Percentiles rank a stretch among this genome's conserved stretches.
Conservation (phyloP, 768 basidiomycete genomes). For the Suillus alpinus region DNA sequence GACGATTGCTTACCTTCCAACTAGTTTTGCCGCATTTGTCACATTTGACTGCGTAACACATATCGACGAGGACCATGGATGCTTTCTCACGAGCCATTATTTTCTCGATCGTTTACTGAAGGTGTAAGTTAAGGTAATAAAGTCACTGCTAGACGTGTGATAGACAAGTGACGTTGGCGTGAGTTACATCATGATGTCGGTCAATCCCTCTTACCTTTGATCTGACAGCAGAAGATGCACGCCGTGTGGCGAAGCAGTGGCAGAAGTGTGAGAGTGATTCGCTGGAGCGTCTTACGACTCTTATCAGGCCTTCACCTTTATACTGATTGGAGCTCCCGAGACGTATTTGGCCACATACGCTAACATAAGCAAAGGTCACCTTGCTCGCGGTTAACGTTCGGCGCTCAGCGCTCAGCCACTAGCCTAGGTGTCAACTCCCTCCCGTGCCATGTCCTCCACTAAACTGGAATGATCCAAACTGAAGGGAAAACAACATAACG, state of each 20-base stretch:
- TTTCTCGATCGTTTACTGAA: conserved; percentile 10
- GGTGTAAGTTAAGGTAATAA: conserved; percentile 33
- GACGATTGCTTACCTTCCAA: conserved; percentile 55
- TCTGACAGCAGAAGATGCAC: background rate
- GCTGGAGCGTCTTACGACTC: background rate
- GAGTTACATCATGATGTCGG: conserved; percentile 2
- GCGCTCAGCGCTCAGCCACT: background rate
- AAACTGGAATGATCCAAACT: background rate
- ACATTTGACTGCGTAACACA: conserved; percentile 59
- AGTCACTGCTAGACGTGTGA: conserved; percentile 14
- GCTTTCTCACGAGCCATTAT: conserved; percentile 21
- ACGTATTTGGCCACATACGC: background rate
- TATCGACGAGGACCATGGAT: conserved; percentile 41
- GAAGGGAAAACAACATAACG: background rate
- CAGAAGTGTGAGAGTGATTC: conserved; percentile 4
- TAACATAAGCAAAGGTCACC: background rate
- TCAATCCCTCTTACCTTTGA: background rate
- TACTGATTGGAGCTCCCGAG: background rate
- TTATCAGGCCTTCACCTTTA: background rate
- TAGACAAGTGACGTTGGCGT: background rate
- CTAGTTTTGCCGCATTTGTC: conserved; percentile 63
- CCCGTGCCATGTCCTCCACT: background rate
- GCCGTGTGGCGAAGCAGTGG: conserved; percentile 1
- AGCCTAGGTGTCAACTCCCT: background rate
- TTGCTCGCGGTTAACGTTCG: too few relatives aligned